These are phyloP conservation scores for Scutellaria minor DNA, from an alignment of 257 asterid species.

Conservation along the genomic window DNA sequence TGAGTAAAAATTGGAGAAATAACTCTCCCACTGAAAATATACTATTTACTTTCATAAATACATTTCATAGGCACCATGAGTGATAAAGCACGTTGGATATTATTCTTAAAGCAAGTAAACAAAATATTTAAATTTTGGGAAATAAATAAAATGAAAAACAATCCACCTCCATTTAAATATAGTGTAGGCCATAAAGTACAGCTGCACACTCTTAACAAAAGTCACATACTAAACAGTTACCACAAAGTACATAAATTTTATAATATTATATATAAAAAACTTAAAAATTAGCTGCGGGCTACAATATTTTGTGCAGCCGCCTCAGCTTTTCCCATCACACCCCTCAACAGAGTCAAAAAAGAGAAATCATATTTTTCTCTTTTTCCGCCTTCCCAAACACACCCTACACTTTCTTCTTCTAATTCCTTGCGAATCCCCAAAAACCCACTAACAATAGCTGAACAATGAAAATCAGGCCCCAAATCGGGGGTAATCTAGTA, in stretches of 20 bases:
- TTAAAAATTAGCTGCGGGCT: constrained; percentile 74
- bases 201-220: constrained; percentile 24
- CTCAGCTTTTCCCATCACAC: constrained; percentile 53
- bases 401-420: not conserved
- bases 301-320: constrained; percentile 69
- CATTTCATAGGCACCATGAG: too few species aligned
- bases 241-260: not conserved
- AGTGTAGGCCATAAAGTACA: constrained; percentile 23
- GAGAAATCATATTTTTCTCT: constrained; percentile 30
- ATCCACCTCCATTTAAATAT: constrained; percentile 26
- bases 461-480: constrained; percentile 3
- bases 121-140: too few species aligned
- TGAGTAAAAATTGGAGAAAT: too few species aligned
- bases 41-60: too few species aligned
- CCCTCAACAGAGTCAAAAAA: constrained; percentile 25
- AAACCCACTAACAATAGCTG: constrained; percentile 31
- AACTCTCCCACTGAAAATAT: too few species aligned
- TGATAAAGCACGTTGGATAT: not conserved
- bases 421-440: constrained; percentile 26
- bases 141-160: not conserved
- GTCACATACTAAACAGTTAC: not conserved
- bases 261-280: constrained; percentile 10
- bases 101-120: not conserved
- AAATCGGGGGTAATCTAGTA: not conserved
- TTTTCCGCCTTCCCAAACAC: constrained; percentile 25